Evolutionary conservation across 2,329 filamentous ascomycete genomes (phyloP).

Genomic region (Colletotrichum sojae): DNA sequence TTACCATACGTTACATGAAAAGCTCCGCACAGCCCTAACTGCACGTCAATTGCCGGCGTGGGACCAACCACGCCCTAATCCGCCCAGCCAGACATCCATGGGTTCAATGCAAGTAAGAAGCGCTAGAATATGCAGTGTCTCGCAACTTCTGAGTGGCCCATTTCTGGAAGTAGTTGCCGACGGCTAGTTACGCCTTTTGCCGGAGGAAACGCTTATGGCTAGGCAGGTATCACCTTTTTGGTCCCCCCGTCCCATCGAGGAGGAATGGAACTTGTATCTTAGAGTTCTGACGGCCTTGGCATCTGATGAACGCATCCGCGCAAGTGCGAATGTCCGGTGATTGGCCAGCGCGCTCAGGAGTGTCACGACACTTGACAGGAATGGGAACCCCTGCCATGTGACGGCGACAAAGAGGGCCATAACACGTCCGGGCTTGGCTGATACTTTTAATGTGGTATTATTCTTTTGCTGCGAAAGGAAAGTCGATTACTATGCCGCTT

Average conservation of each 20-base stretch:
- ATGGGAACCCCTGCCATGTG: constrained; percentile 20
- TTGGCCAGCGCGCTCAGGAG: constrained; percentile 6
- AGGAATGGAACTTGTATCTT: background rate
- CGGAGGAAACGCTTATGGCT: constrained; percentile 14
- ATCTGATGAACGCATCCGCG: constrained; percentile 19
- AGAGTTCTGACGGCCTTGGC: constrained; percentile 12
- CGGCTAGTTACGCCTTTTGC: constrained; percentile 6
- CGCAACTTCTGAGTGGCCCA: background rate
- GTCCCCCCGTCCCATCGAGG: too few relatives aligned
- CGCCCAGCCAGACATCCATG: too few relatives aligned
- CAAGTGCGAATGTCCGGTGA: background rate
- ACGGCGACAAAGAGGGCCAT: constrained; percentile 12
- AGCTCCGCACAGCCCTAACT: constrained; percentile 2
- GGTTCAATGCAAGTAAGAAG: background rate
- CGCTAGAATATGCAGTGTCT: constrained; percentile 29
- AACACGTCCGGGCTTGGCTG: constrained; percentile 11
- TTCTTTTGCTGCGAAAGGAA: background rate
- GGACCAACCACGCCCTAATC: too few relatives aligned
- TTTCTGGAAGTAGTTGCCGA: constrained; percentile 11
- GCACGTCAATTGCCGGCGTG: too few relatives aligned
- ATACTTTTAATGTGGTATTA: background rate
- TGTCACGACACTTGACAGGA: constrained; percentile 16
- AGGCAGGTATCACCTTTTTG: constrained; percentile 1
- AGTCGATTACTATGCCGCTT: background rate
- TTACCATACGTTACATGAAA: too few relatives aligned